A percentile compares a stretch with the other conserved stretches of the same genome.
phyloP scores from a whole-genome alignment of 352 stramenopile genomes.

The Phytophthora fragariae region DNA sequence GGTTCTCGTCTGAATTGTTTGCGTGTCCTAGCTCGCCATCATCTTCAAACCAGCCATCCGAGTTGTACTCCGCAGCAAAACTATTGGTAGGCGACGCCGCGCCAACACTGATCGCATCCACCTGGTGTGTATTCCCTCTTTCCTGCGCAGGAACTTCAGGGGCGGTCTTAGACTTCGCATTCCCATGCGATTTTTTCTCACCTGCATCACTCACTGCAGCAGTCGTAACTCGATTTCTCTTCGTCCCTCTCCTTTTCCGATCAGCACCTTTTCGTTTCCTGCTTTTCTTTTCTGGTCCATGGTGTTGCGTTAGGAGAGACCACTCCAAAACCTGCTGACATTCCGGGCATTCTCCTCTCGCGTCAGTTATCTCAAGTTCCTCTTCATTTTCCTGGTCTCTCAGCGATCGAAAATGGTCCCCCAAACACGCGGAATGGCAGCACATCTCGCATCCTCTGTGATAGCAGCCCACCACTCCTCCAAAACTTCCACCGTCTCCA shows the following conservation, averaged over 20 bases:
- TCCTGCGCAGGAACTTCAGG: not conserved
- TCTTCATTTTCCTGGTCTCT: constrained; percentile 21
- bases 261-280: constrained; percentile 15
- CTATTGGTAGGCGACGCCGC: constrained; percentile 7
- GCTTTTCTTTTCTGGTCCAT: constrained; percentile 5
- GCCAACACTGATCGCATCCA: constrained; percentile 7
- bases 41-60: constrained; percentile 47
- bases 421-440: constrained; percentile 57
- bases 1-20: not conserved
- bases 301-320: constrained; percentile 42
- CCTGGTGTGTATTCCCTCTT: not conserved
- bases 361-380: constrained; percentile 1
- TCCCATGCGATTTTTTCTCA: not conserved
- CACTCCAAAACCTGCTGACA: constrained; percentile 56
- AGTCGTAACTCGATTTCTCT: constrained; percentile 1
- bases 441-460: constrained; percentile 48
- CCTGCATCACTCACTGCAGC: not conserved
- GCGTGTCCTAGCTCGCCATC: constrained; percentile 10
- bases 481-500: not conserved
- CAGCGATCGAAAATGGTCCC: constrained; percentile 60
- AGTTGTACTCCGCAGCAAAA: constrained; percentile 26
- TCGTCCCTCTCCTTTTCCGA: constrained; percentile 6
- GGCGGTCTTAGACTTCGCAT: not conserved
- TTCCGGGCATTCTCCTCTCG: constrained; percentile 50
- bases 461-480: constrained; percentile 47